Evolutionary conservation across 1,284 basidiomycete genomes (phyloP).

Genomic region (Cutaneotrichosporon arboriforme): DNA sequence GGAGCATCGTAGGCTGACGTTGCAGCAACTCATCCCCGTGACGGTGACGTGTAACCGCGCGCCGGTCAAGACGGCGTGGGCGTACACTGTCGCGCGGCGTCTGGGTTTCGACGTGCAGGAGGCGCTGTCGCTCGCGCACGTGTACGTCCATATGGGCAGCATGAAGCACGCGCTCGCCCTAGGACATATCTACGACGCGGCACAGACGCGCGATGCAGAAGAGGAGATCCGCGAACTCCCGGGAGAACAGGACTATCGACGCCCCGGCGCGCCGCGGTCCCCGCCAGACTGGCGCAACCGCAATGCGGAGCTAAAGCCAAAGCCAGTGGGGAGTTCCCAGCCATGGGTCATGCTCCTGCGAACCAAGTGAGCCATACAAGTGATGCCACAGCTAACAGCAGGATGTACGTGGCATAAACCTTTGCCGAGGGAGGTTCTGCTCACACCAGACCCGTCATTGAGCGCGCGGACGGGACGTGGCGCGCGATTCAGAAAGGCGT

Average conservation of each 20-base stretch:
- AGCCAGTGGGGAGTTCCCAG: constrained; percentile 64
- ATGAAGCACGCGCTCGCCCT: constrained; percentile 73
- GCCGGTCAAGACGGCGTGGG: constrained; percentile 91
- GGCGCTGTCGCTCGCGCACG: constrained; percentile 58
- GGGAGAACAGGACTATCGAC: constrained; percentile 14
- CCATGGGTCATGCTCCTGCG: constrained; percentile 90
- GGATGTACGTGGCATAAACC: constrained; percentile 5
- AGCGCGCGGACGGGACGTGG: constrained; percentile 65
- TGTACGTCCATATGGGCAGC: constrained; percentile 88
- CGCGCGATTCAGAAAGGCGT: constrained; percentile 70
- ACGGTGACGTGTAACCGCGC: constrained; percentile 75
- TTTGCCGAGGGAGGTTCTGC: too few species aligned
- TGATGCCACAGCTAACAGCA: not conserved
- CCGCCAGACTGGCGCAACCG: constrained; percentile 3
- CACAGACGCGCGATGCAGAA: constrained; percentile 50
- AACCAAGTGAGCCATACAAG: constrained; percentile 57
- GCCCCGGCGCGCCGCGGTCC: constrained; percentile 5
- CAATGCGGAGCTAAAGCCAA: constrained; percentile 21
- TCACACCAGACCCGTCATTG: constrained; percentile 65
- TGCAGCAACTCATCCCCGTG: constrained; percentile 59
- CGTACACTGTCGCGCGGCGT: constrained; percentile 73
- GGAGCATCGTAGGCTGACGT: not conserved
- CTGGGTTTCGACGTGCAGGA: constrained; percentile 81
- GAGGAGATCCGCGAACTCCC: constrained; percentile 44
- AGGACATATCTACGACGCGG: constrained; percentile 56